Base-by-base conservation (phyloP, 108 stramenopile genomes). In the Fragilariopsis cylindrus region DNA sequence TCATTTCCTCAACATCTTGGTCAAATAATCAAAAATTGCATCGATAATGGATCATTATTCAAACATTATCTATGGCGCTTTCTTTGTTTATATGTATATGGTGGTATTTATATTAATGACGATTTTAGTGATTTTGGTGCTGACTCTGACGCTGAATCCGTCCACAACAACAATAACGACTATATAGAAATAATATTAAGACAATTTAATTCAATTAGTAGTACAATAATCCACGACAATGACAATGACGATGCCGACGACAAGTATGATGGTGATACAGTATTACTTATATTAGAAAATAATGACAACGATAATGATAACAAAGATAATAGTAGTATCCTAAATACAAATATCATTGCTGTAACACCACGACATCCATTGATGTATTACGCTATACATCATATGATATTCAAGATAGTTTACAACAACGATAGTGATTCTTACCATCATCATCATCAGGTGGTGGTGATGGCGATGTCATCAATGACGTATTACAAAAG, bases 291-390 rank as follows among this genome's bases (percentile, higher is more conserved):
- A 30, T 52, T 9, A 13, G 13, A 9, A 52, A 52, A 9, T 9
- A 13, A 13, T 13, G 50, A 52, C 1, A 13, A 13, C 50, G 50
- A 13, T 2, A 12, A 41, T 4, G 7, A 21, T 21, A 30, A 21
- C 12, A 16, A 16, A 30, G 21, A 39, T 30, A 5, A 9, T 11
- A 11, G 11, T 7, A 9, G 21, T 4, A 21, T 41, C 58, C 7
- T 60, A 12, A 30, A 60, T 60, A 18, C 58, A 11, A 60, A 60
- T 30, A 16, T 85, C 44, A 84, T 91, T 62, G 88, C 90, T 13
- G 78, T 86, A 30, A 78, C 83, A 50, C 90, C 90, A 9, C 53
- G 77, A 41, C 90, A 92, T 81, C 86, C 88, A 2, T 49, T 88
- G 54, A 83, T 90, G 85, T 86, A 76, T 49, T 85, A 88, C 39